Evolutionary conservation across 2,329 filamentous ascomycete genomes (phyloP).

Genomic region (Ophidiomyces ophidiicola): DNA sequence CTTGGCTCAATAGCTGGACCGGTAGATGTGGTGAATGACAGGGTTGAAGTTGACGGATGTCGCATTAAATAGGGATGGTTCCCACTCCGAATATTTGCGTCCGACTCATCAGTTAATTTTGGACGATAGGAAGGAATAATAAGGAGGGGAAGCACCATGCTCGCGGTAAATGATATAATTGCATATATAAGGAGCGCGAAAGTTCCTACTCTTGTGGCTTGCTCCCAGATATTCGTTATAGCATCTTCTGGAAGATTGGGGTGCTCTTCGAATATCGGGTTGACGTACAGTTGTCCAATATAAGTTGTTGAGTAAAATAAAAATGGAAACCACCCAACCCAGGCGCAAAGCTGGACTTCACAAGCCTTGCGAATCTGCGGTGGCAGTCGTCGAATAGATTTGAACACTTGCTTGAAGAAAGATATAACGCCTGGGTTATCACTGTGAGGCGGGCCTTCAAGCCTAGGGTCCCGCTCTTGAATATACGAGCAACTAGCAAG

Average conservation of each 20-base stretch:
- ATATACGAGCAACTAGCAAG: slow-evolving; percentile 57
- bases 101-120: slow-evolving; percentile 10
- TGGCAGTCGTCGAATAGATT: slow-evolving; percentile 64
- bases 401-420: slow-evolving; percentile 70
- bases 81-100: neutral
- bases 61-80: slow-evolving; percentile 17
- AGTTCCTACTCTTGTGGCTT: slow-evolving; percentile 74
- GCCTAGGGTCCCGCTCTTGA: slow-evolving; percentile 65
- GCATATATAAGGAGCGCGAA: slow-evolving; percentile 84
- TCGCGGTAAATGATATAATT: slow-evolving; percentile 67
- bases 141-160: slow-evolving; percentile 73
- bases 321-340: slow-evolving; percentile 93
- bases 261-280: slow-evolving; percentile 64
- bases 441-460: slow-evolving; percentile 51
- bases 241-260: slow-evolving; percentile 65
- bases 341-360: slow-evolving; percentile 69
- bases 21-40: slow-evolving; percentile 23
- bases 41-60: slow-evolving; percentile 24
- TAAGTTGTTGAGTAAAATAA: slow-evolving; percentile 93
- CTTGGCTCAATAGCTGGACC: slow-evolving; percentile 22
- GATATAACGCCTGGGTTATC: slow-evolving; percentile 54
- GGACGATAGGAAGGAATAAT: slow-evolving; percentile 62
- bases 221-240: slow-evolving; percentile 68
- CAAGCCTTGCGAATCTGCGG: slow-evolving; percentile 75
- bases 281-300: slow-evolving; percentile 82